phyloP scores from a whole-genome alignment of 2,329 filamentous ascomycete species.

The Talaromyces sp. region DNA sequence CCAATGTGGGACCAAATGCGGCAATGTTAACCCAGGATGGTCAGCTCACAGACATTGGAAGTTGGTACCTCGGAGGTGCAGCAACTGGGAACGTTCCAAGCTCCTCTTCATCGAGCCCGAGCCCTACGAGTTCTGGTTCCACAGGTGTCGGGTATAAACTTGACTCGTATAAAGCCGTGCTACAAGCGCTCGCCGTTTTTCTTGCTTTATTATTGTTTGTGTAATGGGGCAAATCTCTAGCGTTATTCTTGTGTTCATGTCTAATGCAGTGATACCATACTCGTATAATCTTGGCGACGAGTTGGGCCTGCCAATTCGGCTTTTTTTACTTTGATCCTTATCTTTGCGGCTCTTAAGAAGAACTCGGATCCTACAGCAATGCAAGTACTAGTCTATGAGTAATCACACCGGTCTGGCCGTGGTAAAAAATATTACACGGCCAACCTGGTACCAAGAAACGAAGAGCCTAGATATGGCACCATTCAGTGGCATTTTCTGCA shows the following conservation, averaged over 20 bases:
- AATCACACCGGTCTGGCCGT: not conserved
- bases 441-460: not conserved
- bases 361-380: not conserved
- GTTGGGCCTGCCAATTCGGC: not conserved
- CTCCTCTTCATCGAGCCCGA: slow-evolving; percentile 4
- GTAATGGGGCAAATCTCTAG: not conserved
- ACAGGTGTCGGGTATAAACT: slow-evolving; percentile 1
- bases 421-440: not conserved
- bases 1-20: slow-evolving; percentile 17
- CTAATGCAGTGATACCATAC: not conserved
- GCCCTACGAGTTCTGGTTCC: not conserved
- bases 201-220: not conserved
- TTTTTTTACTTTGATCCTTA: not conserved
- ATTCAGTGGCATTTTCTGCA: not conserved
- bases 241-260: not conserved
- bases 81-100: slow-evolving; percentile 15
- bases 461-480: not conserved
- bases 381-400: not conserved
- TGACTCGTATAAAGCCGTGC: not conserved
- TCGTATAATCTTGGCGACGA: not conserved
- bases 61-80: slow-evolving; percentile 19
- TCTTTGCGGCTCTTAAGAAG: not conserved
- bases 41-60: slow-evolving; percentile 19
- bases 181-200: not conserved
- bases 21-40: slow-evolving; percentile 18